Base-by-base conservation (phyloP, 345 rosid species). In the Ceriops zippeliana region DNA sequence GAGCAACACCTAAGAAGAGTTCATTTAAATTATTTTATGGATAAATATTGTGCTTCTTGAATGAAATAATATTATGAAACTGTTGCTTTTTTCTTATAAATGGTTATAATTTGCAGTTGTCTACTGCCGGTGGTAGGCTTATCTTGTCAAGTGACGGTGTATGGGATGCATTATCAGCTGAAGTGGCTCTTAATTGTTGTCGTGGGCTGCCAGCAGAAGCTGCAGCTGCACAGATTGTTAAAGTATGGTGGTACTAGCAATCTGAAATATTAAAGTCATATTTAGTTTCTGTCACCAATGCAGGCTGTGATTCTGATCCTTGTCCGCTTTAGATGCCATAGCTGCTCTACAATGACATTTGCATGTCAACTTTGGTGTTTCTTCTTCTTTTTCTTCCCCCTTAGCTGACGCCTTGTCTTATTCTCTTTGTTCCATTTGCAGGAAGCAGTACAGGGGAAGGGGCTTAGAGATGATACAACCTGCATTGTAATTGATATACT, bases 391-490 rank as follows among this genome's bases (percentile, higher is more conserved):
- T 64, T 31, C 16, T 79, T 53, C 13, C 61, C 30, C 58, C 20
- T 42, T 10, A 8, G 7, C 1, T 56, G 28, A 42, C 49, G 53
- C 6, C 13, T 17, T 37, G 22, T 63, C 47, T 57, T 58, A 34
- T 56, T 71, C 47, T 68, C 47, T 58, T 37, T 54, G 20, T 68
- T 81, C 66, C 32, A 65, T 77, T 57, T 66, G 68, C 85, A 96
- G 99, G 99, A 90, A 84, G 90, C 99, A 66, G 76, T 95, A 57
- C 86, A 82, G 60, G 62, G 73, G 52, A 92, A 90, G 79, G 99
- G 99, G 72, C 89, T 96, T 70, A 81, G 98, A 66, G 99, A 96
- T 85, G 99, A 96, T 76, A 96, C 99, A 54, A 92, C 99, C 65
- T 96, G 97, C 81, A 96, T 96, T 69, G 99, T 96, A 68, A 73